Evolutionary conservation across 345 rosid species (phyloP).

Genomic region (Hypericum androsaemum): DNA sequence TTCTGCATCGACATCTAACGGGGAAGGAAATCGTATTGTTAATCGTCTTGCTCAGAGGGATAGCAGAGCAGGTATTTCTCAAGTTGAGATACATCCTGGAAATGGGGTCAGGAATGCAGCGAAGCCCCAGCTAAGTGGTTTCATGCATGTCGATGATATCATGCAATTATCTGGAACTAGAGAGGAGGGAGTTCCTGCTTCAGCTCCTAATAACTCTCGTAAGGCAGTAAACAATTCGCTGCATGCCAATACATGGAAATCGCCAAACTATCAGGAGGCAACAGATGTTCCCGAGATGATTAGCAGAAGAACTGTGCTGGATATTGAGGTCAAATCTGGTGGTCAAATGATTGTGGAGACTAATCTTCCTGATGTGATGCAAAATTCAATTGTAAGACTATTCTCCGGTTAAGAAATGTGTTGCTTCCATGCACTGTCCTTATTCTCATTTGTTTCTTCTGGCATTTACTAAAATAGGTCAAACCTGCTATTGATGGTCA

Average conservation of each 20-base stretch:
- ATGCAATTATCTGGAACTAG: constrained; percentile 20
- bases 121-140: constrained; percentile 30
- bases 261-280: constrained; percentile 31
- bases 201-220: constrained; percentile 29
- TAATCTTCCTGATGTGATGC: constrained; percentile 20
- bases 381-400: constrained; percentile 65
- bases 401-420: not conserved
- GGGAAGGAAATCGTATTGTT: constrained; percentile 38
- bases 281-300: constrained; percentile 34
- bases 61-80: constrained; percentile 15
- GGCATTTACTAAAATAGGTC: constrained; percentile 34
- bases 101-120: constrained; percentile 33
- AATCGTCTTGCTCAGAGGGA: constrained; percentile 19
- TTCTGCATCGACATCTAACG: constrained; percentile 30
- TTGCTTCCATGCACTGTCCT: not conserved
- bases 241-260: constrained; percentile 47
- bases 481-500: constrained; percentile 24
- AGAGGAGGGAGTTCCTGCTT: constrained; percentile 24
- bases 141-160: constrained; percentile 27
- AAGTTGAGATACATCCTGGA: constrained; percentile 27
- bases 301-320: constrained; percentile 30
- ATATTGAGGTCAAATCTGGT: constrained; percentile 27
- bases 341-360: constrained; percentile 32
- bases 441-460: not conserved
- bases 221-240: constrained; percentile 34